Percentiles rank a stretch among this genome's conserved stretches.
Evolutionary conservation across 1,284 basidiomycete species (phyloP).

Genomic region (Erythrobasidium hasegawianum): DNA sequence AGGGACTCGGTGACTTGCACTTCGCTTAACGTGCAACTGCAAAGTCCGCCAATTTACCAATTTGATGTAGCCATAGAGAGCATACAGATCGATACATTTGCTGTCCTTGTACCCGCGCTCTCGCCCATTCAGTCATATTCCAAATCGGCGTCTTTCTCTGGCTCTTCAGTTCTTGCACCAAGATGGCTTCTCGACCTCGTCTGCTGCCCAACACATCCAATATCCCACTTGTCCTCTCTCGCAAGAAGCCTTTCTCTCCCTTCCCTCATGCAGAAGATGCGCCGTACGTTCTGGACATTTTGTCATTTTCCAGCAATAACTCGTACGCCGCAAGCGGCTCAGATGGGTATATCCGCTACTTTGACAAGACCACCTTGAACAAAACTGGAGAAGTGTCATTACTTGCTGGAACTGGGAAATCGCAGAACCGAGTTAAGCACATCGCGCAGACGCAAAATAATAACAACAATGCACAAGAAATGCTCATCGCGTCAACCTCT

Average conservation of each 20-base stretch:
- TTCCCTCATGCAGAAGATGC: conserved; percentile 7
- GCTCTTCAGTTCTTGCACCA: too few species aligned
- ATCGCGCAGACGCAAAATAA: conserved; percentile 10
- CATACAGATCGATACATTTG: too few species aligned
- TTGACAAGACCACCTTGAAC: conserved; percentile 36
- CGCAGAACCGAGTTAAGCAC: conserved; percentile 32
- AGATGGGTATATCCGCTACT: conserved; percentile 40
- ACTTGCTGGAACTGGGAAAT: conserved; percentile 34
- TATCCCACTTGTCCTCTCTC: conserved; percentile 34
- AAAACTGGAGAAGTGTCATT: conserved; percentile 35
- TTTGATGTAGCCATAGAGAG: too few species aligned
- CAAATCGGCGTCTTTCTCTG: too few species aligned
- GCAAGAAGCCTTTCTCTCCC: conserved; percentile 36
- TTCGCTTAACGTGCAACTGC: too few species aligned
- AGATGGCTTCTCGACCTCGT: conserved; percentile 25
- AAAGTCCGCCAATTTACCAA: too few species aligned
- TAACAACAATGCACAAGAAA: conserved; percentile 3
- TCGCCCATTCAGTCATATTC: too few species aligned
- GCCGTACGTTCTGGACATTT: conserved; percentile 40
- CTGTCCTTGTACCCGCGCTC: too few species aligned
- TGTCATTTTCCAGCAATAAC: conserved; percentile 22
- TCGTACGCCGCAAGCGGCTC: conserved; percentile 42
- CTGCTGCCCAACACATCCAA: conserved; percentile 32
- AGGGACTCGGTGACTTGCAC: too few species aligned
- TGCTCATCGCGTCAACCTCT: conserved; percentile 14